These are phyloP conservation scores for Trichophaea hybrida DNA, from an alignment of 2,329 filamentous ascomycete species.

Conservation along the genomic window DNA sequence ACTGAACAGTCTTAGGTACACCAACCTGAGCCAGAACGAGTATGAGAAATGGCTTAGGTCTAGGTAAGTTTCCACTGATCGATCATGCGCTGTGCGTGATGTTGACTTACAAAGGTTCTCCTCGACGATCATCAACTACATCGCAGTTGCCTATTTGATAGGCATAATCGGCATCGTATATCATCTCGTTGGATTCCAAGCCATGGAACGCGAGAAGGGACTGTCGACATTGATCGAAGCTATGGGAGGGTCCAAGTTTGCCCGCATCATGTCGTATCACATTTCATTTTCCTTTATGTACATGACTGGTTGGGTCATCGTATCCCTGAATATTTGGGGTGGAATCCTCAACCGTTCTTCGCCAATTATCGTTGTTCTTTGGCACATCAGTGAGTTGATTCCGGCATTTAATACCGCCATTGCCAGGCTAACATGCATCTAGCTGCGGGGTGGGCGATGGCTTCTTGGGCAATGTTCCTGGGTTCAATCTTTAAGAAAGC, in stretches of 20 bases:
- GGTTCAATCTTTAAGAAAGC: slow-evolving; percentile 75
- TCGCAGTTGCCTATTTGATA: slow-evolving; percentile 66
- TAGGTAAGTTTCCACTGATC: slow-evolving; percentile 16
- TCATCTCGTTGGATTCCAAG: slow-evolving; percentile 73
- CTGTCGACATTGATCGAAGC: slow-evolving; percentile 82
- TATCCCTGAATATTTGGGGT: slow-evolving; percentile 47
- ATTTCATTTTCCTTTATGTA: slow-evolving; percentile 69
- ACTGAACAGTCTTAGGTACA: slow-evolving; percentile 38
- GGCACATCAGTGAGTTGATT: slow-evolving; percentile 42
- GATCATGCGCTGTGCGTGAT: neutral
- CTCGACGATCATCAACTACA: slow-evolving; percentile 55
- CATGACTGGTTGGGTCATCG: slow-evolving; percentile 66
- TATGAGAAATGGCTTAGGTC: slow-evolving; percentile 50
- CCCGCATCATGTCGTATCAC: slow-evolving; percentile 65
- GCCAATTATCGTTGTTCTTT: slow-evolving; percentile 37
- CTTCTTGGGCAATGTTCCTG: slow-evolving; percentile 67
- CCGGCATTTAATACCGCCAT: neutral
- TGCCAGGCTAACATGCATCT: neutral
- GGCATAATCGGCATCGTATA: slow-evolving; percentile 71
- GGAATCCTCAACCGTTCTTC: slow-evolving; percentile 39
- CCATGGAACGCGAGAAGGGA: slow-evolving; percentile 69
- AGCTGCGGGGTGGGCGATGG: slow-evolving; percentile 58
- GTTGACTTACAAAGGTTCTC: slow-evolving; percentile 44
- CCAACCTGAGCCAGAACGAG: slow-evolving; percentile 53
- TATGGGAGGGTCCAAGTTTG: slow-evolving; percentile 68